Base-by-base conservation (phyloP, 352 stramenopile species). In the Pythium guiyangense region DNA sequence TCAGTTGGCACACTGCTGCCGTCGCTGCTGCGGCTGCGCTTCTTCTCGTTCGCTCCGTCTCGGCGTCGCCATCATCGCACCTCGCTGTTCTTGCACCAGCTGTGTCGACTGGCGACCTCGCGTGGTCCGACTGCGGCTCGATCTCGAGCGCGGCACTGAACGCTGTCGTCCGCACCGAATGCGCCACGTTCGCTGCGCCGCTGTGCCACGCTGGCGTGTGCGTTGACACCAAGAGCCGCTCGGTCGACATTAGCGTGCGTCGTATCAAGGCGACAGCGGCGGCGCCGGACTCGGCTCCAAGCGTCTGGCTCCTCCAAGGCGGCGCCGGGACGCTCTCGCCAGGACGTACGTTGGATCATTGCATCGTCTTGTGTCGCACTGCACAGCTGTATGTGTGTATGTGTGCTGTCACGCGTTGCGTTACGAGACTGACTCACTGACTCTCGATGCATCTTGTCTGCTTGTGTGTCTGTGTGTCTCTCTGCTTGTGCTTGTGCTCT, bases 251-350 rank as follows among this genome's bases (percentile, higher is more conserved):
- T 27, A 76, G 82, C 45, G 53, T 83, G 45, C 82, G 82, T 57
- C 71, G 72, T 26, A 69, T 63, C 53, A 34, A 73, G 2, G 74
- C 67, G 25, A 29, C n/a, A n/a, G n/a, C 20, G 0, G 29, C 29
- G 8, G 35, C 34, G 20, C 34, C 34, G 6, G 34, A 39, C 34
- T 31, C 43, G 12, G n/a, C 22, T 11, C 22, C 27, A n/a, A 77
- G 55, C n/a, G 50, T 83, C 17, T 84, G 77, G 72, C 61, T 87
- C 14, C 56, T 83, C 10, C 59, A 79, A 35, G 77, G 71, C 18
- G 77, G 77, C 14, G 67, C 77, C 1, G 77, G 77, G 3, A 64
- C 60, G 29, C 77, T 67, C 0, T 82, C 71, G 18, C 46, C 50
- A 34, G 52, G 59, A 44, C 49, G 71, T 79, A 73, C 20, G 66